These are phyloP conservation scores for Rheum nobile DNA, from an alignment of 148 eudicot species.

Conservation along the genomic window DNA sequence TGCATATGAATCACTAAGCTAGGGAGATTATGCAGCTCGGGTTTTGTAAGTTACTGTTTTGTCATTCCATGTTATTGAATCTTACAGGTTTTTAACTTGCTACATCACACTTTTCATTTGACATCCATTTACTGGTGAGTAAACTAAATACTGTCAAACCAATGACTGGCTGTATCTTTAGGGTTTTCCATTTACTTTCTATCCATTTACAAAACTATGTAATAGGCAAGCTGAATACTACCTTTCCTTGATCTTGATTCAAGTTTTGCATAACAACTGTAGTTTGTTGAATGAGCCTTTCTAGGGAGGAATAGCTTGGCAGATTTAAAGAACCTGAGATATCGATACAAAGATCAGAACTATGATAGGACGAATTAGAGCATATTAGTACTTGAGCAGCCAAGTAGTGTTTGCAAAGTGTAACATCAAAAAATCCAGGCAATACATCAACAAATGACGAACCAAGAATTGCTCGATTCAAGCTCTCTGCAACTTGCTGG, in stretches of 20 bases:
- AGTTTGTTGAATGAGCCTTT: conserved; percentile 74
- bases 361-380: background rate
- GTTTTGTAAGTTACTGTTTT: background rate
- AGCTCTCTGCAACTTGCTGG: conserved; percentile 60
- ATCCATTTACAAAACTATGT: background rate
- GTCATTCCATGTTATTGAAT: background rate
- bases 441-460: conserved; percentile 7
- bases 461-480: conserved; percentile 86
- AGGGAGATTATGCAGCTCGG: too few relatives aligned
- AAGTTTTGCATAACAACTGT: conserved; percentile 64
- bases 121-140: too few relatives aligned
- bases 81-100: background rate
- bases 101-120: too few relatives aligned
- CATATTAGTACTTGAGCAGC: background rate
- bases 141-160: too few relatives aligned
- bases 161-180: too few relatives aligned
- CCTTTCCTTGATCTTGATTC: conserved; percentile 68
- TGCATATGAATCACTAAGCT: too few relatives aligned
- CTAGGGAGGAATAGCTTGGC: conserved; percentile 67
- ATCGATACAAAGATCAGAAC: background rate
- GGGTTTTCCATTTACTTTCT: too few relatives aligned
- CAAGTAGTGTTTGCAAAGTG: background rate
- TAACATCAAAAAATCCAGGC: background rate
- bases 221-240: conserved; percentile 13
- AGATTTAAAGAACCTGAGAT: conserved; percentile 43